phyloP scores from a whole-genome alignment of 2,329 filamentous ascomycete species.

The Diaporthe amygdali region DNA sequence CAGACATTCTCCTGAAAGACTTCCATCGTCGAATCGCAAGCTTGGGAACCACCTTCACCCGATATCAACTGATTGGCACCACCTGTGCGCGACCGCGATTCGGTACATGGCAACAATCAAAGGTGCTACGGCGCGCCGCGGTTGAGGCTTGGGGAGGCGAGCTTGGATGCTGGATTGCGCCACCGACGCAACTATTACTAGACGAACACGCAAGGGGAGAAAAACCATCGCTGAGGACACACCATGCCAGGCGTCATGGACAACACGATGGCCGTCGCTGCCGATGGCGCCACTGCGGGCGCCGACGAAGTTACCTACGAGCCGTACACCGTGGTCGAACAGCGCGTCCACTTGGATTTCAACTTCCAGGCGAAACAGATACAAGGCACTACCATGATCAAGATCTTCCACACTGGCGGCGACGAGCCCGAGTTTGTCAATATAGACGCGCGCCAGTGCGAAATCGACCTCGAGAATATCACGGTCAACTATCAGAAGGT shows the following conservation, averaged over 20 bases:
- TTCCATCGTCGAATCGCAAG: background rate
- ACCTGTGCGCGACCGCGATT: background rate
- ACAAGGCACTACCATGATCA: slow-evolving; percentile 81
- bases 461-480: slow-evolving; percentile 59
- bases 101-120: slow-evolving; percentile 22
- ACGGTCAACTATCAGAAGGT: slow-evolving; percentile 53
- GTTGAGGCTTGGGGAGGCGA: slow-evolving; percentile 17
- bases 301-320: slow-evolving; percentile 32
- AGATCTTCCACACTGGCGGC: slow-evolving; percentile 65
- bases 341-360: slow-evolving; percentile 88
- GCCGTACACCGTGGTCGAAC: slow-evolving; percentile 69
- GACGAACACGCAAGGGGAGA: background rate
- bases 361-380: slow-evolving; percentile 80
- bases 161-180: background rate
- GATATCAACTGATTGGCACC: background rate
- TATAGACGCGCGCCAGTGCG: slow-evolving; percentile 67
- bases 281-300: slow-evolving; percentile 7
- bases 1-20: background rate
- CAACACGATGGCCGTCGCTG: slow-evolving; percentile 21
- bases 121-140: slow-evolving; percentile 15
- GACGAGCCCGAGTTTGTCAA: slow-evolving; percentile 62
- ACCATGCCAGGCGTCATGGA: slow-evolving; percentile 35
- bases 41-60: background rate
- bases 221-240: background rate
- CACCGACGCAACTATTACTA: background rate